phyloP scores from a whole-genome alignment of 1,284 basidiomycete genomes.

The Chondrostereum purpureum region DNA sequence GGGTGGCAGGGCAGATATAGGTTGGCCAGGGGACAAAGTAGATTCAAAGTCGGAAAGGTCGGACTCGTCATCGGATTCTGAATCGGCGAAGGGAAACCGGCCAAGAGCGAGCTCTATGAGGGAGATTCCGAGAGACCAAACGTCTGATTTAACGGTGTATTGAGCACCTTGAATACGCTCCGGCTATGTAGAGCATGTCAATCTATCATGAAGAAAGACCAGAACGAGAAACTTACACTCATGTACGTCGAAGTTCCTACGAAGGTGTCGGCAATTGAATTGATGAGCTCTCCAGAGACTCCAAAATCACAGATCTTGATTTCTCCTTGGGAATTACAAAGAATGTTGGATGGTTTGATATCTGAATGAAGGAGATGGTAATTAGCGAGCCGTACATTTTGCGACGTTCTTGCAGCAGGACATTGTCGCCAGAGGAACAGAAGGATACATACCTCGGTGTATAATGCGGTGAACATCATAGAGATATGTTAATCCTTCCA shows the following conservation, averaged over 20 bases:
- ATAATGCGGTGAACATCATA: slow-evolving; percentile 99
- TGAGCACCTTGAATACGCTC: slow-evolving; percentile 98
- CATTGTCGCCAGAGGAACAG: slow-evolving; percentile 1
- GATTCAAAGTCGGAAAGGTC: slow-evolving; percentile 47
- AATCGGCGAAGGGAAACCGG: slow-evolving; percentile 86
- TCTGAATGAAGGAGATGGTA: slow-evolving; percentile 44
- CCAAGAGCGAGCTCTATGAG: slow-evolving; percentile 91
- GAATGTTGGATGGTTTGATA: slow-evolving; percentile 98
- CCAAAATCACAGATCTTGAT: slow-evolving; percentile 99
- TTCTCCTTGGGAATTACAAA: slow-evolving; percentile 88
- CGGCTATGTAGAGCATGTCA: slow-evolving; percentile 50
- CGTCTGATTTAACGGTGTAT: slow-evolving; percentile 96
- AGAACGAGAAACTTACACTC: slow-evolving; percentile 66
- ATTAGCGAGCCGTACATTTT: too few species aligned
- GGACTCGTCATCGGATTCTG: slow-evolving; percentile 53
- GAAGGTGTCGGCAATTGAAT: slow-evolving; percentile 98
- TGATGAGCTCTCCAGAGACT: slow-evolving; percentile 97
- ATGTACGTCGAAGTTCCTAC: slow-evolving; percentile 99
- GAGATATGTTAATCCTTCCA: slow-evolving; percentile 93
- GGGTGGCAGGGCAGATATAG: slow-evolving; percentile 17
- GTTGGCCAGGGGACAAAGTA: slow-evolving; percentile 55
- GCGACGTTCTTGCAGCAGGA: too few species aligned
- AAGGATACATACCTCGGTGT: slow-evolving; percentile 72
- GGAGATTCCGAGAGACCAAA: slow-evolving; percentile 95
- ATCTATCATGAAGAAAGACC: slow-evolving; percentile 10